Evolutionary conservation across 2,329 filamentous ascomycete genomes (phyloP), one percentile per base, ranked within the genome.

Genomic region (Mariannaea sp.): DNA sequence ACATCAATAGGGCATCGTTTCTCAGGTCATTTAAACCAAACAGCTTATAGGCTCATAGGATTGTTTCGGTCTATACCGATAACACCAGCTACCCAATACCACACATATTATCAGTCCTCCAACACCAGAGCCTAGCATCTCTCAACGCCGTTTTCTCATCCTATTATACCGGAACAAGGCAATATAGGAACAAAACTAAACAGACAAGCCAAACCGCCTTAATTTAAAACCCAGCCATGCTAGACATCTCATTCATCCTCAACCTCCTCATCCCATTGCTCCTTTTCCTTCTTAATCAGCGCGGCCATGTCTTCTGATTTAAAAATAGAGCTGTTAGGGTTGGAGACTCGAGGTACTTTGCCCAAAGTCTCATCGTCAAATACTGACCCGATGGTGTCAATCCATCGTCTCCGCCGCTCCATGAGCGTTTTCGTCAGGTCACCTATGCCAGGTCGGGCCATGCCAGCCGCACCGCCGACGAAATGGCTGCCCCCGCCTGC

Each of bases 371-470:
- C 90, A 64, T 89, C 89, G 56, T 92, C 87, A 65, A 99, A 96
- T 0, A 97, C 91, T 0, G 90, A 88, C 0, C 92, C 90, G 61
- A 99, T 95, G 32, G 85, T 92, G 59, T 91, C 88, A 59, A 91
- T 92, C 93, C 94, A 99, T 61, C 92, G 85, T 68, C 85, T 83
- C 50, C 92, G 83, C 55, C 93, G 83, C 71, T 97, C 92, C 92
- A 99, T 97, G 20, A 99, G 79, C 38, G 87, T 93, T 69, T 92
- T 87, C 3, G 94, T 94, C 53, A 92, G 81, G 72, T 99, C 94
- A 22, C 94, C 94, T 48, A 99, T 95, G 36, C 88, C 88, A 2
- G 88, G 85, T n/a, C 86, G 79, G 7, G 86, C 86, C 70, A 84
- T 86, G 24, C 83, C 85, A 9, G 81, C 77, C 24, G 76, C 83